Evolutionary conservation across 2,329 filamentous ascomycete species (phyloP).

Genomic region (Colletotrichum sp.): DNA sequence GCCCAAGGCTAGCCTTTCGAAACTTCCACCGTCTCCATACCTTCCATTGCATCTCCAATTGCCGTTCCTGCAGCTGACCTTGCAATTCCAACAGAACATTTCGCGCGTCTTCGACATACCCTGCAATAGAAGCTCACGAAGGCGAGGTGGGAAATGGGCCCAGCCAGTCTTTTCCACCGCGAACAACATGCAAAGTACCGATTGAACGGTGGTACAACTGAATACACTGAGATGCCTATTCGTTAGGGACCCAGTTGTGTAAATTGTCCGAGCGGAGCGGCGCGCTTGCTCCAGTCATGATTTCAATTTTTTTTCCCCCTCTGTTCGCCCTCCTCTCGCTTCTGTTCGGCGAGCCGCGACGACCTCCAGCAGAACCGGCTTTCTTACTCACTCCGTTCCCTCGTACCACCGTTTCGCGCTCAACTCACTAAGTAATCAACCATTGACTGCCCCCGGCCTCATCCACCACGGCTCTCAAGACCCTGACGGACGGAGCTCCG

Average conservation of each 20-base stretch:
- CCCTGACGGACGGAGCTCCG: constrained; percentile 3
- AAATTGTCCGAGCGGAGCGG: constrained; percentile 6
- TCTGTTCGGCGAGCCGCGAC: background rate
- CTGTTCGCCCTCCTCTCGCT: background rate
- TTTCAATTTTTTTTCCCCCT: background rate
- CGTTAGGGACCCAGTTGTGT: background rate
- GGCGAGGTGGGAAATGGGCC: background rate
- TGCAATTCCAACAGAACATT: background rate
- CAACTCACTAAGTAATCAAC: background rate
- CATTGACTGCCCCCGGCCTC: background rate
- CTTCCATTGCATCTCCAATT: constrained; percentile 17
- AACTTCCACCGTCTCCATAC: constrained; percentile 8
- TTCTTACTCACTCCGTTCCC: background rate
- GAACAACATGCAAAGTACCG: background rate
- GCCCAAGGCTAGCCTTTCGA: background rate
- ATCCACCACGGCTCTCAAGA: background rate
- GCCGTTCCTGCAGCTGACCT: constrained; percentile 1
- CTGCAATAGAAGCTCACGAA: background rate
- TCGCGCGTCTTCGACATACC: background rate
- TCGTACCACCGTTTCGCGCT: background rate
- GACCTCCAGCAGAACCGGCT: background rate
- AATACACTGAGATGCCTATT: background rate
- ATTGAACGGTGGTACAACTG: background rate
- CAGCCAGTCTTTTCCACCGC: background rate
- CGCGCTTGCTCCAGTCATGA: background rate